phyloP scores from a whole-genome alignment of 495 filamentous ascomycete species.

The Aspergillus sclerotioniger region DNA sequence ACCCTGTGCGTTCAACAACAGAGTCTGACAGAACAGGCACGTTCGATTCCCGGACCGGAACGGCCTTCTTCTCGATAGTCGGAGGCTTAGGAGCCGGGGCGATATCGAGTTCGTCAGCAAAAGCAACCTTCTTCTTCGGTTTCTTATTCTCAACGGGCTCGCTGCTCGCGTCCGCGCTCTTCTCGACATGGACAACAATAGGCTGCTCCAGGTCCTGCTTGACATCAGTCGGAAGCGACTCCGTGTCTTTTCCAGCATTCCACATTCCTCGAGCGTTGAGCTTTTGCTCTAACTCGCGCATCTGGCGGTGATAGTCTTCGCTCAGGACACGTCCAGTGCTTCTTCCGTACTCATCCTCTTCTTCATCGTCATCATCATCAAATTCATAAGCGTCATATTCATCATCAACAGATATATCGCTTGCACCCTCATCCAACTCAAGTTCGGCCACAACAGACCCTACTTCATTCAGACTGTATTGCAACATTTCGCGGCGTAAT shows the following conservation, averaged over 20 bases:
- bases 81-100: conserved; percentile 42
- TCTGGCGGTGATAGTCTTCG: conserved; percentile 70
- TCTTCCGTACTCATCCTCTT: conserved; percentile 69
- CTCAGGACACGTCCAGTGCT: conserved; percentile 59
- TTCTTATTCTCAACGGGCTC: conserved; percentile 29
- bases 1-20: conserved; percentile 48
- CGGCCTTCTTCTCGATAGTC: conserved; percentile 25
- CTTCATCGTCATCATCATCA: conserved; percentile 59
- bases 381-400: conserved; percentile 43
- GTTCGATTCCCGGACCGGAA: conserved; percentile 37
- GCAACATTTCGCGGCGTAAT: conserved; percentile 88
- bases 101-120: conserved; percentile 74
- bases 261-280: conserved; percentile 57
- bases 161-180: conserved; percentile 8
- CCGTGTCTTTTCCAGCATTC: conserved; percentile 50
- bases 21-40: conserved; percentile 37
- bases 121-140: conserved; percentile 71
- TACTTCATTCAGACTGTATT: conserved; percentile 81
- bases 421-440: conserved; percentile 70
- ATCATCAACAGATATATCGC: conserved; percentile 57
- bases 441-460: conserved; percentile 92
- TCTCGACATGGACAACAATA: conserved; percentile 18
- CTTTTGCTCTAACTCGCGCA: conserved; percentile 79
- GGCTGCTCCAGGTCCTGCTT: conserved; percentile 32
- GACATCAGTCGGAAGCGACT: conserved; percentile 33